These are phyloP conservation scores for Xylaria hypoxylon DNA, from an alignment of 2,329 filamentous ascomycete genomes.

Conservation along the genomic window DNA sequence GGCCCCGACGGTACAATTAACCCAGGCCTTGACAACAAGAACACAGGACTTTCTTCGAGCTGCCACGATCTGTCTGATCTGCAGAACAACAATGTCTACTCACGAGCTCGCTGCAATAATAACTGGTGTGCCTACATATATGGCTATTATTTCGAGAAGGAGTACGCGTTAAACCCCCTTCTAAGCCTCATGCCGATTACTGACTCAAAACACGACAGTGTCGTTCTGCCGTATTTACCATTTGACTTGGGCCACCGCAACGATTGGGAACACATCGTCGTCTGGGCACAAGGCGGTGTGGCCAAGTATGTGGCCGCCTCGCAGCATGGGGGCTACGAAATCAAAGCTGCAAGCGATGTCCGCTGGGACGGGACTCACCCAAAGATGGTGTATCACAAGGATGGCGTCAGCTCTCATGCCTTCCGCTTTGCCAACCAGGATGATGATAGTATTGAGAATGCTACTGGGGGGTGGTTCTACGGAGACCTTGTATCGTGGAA, in stretches of 20 bases:
- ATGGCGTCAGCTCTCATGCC: conserved; percentile 46
- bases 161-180: conserved; percentile 37
- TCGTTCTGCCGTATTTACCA: conserved; percentile 47
- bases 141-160: conserved; percentile 62
- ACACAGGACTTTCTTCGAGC: conserved; percentile 44
- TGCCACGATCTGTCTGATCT: conserved; percentile 54
- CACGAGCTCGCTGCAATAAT: conserved; percentile 57
- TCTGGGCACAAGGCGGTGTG: conserved; percentile 46
- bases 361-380: conserved; percentile 49
- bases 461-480: conserved; percentile 48
- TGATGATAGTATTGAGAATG: conserved; percentile 50
- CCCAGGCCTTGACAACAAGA: conserved; percentile 49
- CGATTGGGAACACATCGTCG: conserved; percentile 52
- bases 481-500: conserved; percentile 47
- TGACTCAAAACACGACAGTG: conserved; percentile 31
- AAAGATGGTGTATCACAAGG: conserved; percentile 51
- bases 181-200: neutral
- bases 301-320: conserved; percentile 47
- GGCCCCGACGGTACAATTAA: conserved; percentile 50
- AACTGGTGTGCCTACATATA: conserved; percentile 59
- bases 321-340: conserved; percentile 48
- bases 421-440: conserved; percentile 48
- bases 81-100: conserved; percentile 57
- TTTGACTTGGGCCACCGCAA: conserved; percentile 54
- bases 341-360: conserved; percentile 44